phyloP scores from a whole-genome alignment of 1,139 yeast genomes.

The Pneumocystis canis region DNA sequence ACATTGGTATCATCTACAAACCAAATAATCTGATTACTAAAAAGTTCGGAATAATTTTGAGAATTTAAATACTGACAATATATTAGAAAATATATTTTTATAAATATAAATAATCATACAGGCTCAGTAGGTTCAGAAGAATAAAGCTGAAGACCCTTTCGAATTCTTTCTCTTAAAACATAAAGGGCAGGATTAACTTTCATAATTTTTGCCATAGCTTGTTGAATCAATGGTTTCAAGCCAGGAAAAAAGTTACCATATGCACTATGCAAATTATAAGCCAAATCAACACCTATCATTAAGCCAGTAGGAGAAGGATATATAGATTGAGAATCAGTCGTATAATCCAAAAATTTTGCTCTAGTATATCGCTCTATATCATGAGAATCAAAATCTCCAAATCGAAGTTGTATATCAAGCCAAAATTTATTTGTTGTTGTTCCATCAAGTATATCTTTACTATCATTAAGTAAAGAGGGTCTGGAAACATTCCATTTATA shows the following conservation, averaged over 20 bases:
- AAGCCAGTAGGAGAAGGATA: conserved; percentile 93
- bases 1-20: conserved; percentile 11
- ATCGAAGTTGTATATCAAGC: conserved; percentile 88
- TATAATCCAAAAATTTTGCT: conserved; percentile 84
- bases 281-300: conserved; percentile 79
- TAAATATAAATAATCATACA: background rate
- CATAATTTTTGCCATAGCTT: conserved; percentile 89
- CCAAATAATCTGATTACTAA: conserved; percentile 48
- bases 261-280: conserved; percentile 90
- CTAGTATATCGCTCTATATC: conserved; percentile 89
- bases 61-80: conserved; percentile 48
- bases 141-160: conserved; percentile 84
- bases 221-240: conserved; percentile 72
- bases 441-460: conserved; percentile 27
- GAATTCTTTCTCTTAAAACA: conserved; percentile 80
- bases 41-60: conserved; percentile 76
- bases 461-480: conserved; percentile 56
- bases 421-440: conserved; percentile 61
- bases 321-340: conserved; percentile 67
- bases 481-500: conserved; percentile 73
- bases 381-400: conserved; percentile 96
- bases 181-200: conserved; percentile 86
- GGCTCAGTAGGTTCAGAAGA: conserved; percentile 93
- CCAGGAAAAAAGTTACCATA: conserved; percentile 98
- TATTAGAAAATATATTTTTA: background rate